Base-by-base conservation (phyloP, 306 rosid genomes). In the Dicorynia guianensis region DNA sequence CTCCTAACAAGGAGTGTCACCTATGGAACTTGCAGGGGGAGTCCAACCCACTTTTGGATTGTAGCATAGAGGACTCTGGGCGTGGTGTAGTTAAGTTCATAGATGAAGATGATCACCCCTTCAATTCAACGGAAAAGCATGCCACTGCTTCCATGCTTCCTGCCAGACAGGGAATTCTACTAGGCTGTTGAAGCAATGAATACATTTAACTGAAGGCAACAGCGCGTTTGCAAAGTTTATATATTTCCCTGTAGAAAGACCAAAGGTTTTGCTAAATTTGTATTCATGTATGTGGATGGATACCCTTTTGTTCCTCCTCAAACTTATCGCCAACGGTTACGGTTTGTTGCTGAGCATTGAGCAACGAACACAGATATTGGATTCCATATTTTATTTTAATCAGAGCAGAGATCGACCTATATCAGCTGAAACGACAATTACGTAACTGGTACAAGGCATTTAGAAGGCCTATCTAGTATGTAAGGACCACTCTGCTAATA, bases 21-120 rank as follows among this genome's bases (percentile, higher is more conserved):
- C 38, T 63, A 5, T 87, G 97, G 87, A 72, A 64, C 54, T 38
- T 74, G 66, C 56, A 66, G 9, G 88, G 73, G 69, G 93, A 90
- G 52, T 79, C 86, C 20, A 81, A 82, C 56, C 63, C 80, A 34
- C 86, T 89, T 77, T 56, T 92, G 82, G 85, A 76, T 18, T 48
- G 76, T 49, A 73, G 49, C 35, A 74, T 43, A 47, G 79, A 85
- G 11, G 88, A 63, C 47, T 67, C 85, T n/a, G 60, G 60, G 20
- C 25, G 33, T 17, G 85, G 57, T 18, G 47, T 18, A 62, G 30
- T 25, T 25, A 25, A 25, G 30, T 80, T 74, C 38, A 56, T 43
- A 19, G 89, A 68, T 58, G 89, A 89, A 72, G 91, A 86, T 14
- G 85, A 87, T 38, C 96, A 92, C 70, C 97, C 97, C n/a, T 92